These are phyloP conservation scores for Nicotiana obtusifolia DNA, from an alignment of 257 asterid genomes.

Conservation along the genomic window DNA sequence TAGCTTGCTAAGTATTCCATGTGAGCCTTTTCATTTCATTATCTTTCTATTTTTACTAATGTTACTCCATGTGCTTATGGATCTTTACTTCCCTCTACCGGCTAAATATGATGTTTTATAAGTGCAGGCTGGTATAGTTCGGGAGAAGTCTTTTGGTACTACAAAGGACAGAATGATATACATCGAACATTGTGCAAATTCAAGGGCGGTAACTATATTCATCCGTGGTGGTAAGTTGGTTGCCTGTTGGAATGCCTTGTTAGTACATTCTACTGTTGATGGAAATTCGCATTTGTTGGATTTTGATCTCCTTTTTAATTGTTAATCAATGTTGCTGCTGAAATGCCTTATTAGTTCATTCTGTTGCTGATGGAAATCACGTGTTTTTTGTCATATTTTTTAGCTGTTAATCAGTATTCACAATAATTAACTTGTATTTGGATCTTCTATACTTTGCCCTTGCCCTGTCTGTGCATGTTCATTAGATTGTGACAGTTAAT, in stretches of 20 bases:
- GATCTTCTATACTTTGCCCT: background rate
- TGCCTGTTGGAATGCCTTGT: constrained; percentile 1
- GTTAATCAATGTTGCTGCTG: background rate
- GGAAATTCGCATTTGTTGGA: background rate
- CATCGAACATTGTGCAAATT: constrained; percentile 97
- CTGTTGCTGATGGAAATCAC: background rate
- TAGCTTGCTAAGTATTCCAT: background rate
- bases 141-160: constrained; percentile 92
- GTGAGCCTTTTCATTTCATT: background rate
- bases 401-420: background rate
- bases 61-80: background rate
- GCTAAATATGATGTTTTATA: constrained; percentile 2
- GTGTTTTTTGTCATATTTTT: background rate
- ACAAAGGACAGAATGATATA: constrained; percentile 96
- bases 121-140: constrained; percentile 86
- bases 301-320: background rate
- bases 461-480: background rate
- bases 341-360: background rate
- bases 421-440: background rate
- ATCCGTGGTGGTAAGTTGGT: constrained; percentile 88
- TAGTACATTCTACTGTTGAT: background rate
- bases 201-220: constrained; percentile 93
- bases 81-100: background rate
- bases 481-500: background rate
- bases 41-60: background rate